phyloP scores from a whole-genome alignment of 2,329 filamentous ascomycete genomes.

The Hypoxylon sp. region DNA sequence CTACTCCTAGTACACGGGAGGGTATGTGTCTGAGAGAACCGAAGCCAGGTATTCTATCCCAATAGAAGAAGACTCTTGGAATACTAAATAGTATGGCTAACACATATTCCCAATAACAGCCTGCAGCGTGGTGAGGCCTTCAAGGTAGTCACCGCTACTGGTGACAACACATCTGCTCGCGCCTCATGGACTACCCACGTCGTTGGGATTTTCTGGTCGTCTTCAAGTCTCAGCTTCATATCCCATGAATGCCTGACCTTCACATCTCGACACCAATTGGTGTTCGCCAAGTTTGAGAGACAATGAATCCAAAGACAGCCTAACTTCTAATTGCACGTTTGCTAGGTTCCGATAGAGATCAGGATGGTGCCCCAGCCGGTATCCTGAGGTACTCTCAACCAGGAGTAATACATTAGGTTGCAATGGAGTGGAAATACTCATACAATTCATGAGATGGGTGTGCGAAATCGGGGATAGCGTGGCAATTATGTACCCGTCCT shows the following conservation, averaged over 20 bases:
- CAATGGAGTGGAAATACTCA: no score
- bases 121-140: neutral
- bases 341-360: no score
- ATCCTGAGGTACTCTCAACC: no score
- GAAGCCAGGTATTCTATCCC: no score
- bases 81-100: neutral
- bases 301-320: no score
- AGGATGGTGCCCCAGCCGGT: no score
- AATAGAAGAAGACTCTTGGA: neutral
- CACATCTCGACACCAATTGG: neutral
- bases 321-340: no score
- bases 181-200: neutral
- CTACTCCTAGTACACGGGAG: neutral
- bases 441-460: no score
- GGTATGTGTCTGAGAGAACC: neutral
- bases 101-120: neutral
- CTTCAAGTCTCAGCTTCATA: neutral
- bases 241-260: neutral
- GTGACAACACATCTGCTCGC: neutral
- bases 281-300: no score
- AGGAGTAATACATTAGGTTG: no score
- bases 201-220: neutral
- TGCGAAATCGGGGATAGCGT: no score
- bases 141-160: neutral
- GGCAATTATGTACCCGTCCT: no score